Percentiles rank a stretch among this genome's conserved stretches.
Conservation (phyloP, 2,329 filamentous ascomycete species). For the Aspergillus sp. region DNA sequence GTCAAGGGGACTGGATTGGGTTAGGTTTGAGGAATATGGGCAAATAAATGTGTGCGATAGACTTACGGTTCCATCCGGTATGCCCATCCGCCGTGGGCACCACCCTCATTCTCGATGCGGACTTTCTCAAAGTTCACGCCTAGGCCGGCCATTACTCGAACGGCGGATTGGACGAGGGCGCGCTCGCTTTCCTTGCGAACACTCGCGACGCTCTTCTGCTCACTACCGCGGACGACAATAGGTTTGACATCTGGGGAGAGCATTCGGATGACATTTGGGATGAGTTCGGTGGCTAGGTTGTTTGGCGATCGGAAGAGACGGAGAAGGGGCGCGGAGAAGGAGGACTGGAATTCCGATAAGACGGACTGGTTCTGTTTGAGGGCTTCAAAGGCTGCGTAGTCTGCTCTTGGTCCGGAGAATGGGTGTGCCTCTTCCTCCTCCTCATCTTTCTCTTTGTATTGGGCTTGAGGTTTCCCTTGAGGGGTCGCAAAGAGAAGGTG, state of each 20-base stretch:
- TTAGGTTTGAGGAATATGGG: neutral
- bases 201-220: conserved; percentile 69
- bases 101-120: conserved; percentile 69
- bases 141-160: conserved; percentile 78
- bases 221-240: conserved; percentile 73
- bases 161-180: conserved; percentile 73
- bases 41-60: neutral
- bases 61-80: conserved; percentile 94
- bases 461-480: conserved; percentile 45
- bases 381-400: conserved; percentile 77
- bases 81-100: conserved; percentile 67
- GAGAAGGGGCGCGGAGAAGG: conserved; percentile 68
- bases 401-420: conserved; percentile 78
- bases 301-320: conserved; percentile 77
- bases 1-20: conserved; percentile 63
- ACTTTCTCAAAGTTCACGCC: conserved; percentile 79
- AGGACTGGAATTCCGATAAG: conserved; percentile 70
- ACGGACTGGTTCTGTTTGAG: conserved; percentile 74
- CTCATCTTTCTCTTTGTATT: conserved; percentile 43
- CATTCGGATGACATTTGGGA: conserved; percentile 81
- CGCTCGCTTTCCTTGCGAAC: conserved; percentile 87
- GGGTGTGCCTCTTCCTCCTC: conserved; percentile 59
- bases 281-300: conserved; percentile 74
- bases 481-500: conserved; percentile 86
- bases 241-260: conserved; percentile 89